A percentile compares a stretch with the other conserved stretches of the same genome.
phyloP scores from a whole-genome alignment of 2,329 filamentous ascomycete species.

The Aspergillus caelatus region DNA sequence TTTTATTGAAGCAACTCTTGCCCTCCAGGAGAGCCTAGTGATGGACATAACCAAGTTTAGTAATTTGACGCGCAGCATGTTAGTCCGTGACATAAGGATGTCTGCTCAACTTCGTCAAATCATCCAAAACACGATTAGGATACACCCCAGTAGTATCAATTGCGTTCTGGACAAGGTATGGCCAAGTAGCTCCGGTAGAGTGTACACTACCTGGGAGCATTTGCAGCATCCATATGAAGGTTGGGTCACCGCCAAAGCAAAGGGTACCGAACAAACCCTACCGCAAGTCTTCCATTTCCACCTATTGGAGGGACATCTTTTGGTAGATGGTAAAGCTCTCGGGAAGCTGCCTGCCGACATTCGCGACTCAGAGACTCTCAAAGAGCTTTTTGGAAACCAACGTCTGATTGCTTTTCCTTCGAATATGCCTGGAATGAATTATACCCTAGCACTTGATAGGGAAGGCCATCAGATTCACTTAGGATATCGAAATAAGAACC shows the following conservation, averaged over 20 bases:
- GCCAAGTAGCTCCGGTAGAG: constrained; percentile 35
- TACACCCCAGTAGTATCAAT: constrained; percentile 32
- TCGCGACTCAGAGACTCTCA: constrained; percentile 46
- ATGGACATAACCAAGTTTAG: constrained; percentile 42
- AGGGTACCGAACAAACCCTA: constrained; percentile 31
- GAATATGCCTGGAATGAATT: constrained; percentile 55
- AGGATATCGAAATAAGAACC: constrained; percentile 45
- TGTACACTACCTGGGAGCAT: constrained; percentile 27
- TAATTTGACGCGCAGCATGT: constrained; percentile 37
- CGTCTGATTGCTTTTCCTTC: constrained; percentile 58
- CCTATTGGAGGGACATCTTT: constrained; percentile 51
- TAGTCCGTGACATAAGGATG: constrained; percentile 54
- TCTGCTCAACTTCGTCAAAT: constrained; percentile 38
- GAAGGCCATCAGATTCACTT: constrained; percentile 56
- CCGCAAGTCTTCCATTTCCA: constrained; percentile 47
- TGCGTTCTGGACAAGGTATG: constrained; percentile 46
- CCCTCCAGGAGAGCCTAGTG: constrained; percentile 53
- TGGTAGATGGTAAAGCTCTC: constrained; percentile 53
- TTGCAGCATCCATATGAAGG: constrained; percentile 23
- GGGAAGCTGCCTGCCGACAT: constrained; percentile 59
- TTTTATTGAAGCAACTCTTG: constrained; percentile 46
- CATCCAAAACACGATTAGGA: constrained; percentile 40
- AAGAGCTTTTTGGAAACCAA: constrained; percentile 58
- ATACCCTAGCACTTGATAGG: constrained; percentile 45
- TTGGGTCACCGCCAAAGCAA: constrained; percentile 39